Base-by-base conservation (phyloP, 441 rosid genomes). In the Corymbia citriodora region DNA sequence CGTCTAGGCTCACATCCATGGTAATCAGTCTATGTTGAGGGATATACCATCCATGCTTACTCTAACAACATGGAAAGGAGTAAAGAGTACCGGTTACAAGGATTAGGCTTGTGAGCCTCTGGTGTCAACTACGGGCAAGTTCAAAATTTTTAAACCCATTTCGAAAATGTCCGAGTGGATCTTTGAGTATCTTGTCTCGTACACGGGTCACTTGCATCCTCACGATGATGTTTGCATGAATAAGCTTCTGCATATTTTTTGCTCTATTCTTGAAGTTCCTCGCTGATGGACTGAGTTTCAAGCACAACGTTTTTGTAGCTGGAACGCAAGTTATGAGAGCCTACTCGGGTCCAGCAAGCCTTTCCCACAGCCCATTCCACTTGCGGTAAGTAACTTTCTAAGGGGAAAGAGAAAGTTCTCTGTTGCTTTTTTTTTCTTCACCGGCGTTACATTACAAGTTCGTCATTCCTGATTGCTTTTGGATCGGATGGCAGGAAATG, bases 281-380 rank as follows among this genome's bases (percentile, higher is more conserved):
- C 0, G 1, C 50, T 74, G 83, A 74, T 21, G n/a, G 83, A 74
- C 29, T 21, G 83, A 21, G 49, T 40, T 40, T 74, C 52, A 6
- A 40, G 1, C 16, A 5, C 52, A 7, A 74, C 29, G 49, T 87
- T 87, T 53, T 88, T 91, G 93, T 92, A 97, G 99, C 88, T 93
- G 96, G 97, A 94, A 94, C 90, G 95, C 96, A 63, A 94, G 94
- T 59, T 94, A 97, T 49, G 95, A 96, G 89, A 94, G 94, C 93
- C 93, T 97, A 88, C 94, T 95, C 12, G 96, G 96, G 89, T 91
- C 91, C 87, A 92, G 93, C 93, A 96, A 94, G 93, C 93, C 96
- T 19, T 96, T 96, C 87, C 88, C 92, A 36, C 93, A 92, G 68
- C 96, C 92, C 10, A 89, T 96, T 74, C 97, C 98, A 89, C 97